These are phyloP conservation scores for Schwanniomyces sp. DNA, from an alignment of 805 yeast genomes.

Conservation along the genomic window DNA sequence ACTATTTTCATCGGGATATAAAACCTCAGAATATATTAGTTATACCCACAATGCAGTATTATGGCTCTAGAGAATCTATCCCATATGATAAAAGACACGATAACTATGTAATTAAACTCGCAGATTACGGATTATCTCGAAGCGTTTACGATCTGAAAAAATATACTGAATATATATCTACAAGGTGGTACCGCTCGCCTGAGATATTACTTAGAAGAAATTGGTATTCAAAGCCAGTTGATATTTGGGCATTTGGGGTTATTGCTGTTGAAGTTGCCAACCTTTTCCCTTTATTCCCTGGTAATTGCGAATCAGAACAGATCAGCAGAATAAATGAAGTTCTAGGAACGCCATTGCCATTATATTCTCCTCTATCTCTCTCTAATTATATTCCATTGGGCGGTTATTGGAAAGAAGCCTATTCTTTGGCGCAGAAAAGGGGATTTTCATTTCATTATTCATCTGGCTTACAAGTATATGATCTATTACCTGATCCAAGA, in stretches of 20 bases:
- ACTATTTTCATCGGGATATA: slow-evolving; percentile 82
- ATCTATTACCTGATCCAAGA: slow-evolving; percentile 47
- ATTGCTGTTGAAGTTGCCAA: slow-evolving; percentile 74
- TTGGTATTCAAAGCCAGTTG: slow-evolving; percentile 66
- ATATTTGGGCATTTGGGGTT: slow-evolving; percentile 85
- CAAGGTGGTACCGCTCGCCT: slow-evolving; percentile 86
- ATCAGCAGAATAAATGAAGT: slow-evolving; percentile 62
- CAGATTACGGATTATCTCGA: slow-evolving; percentile 80
- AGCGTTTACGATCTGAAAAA: slow-evolving; percentile 51
- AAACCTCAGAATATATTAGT: slow-evolving; percentile 92
- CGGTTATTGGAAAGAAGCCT: slow-evolving; percentile 73
- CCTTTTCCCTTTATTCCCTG: slow-evolving; percentile 81
- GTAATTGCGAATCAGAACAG: slow-evolving; percentile 77
- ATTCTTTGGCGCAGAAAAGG: slow-evolving; percentile 46
- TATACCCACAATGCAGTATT: slow-evolving; percentile 55
- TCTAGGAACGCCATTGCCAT: slow-evolving; percentile 68
- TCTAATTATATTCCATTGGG: slow-evolving; percentile 49
- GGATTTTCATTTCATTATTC: slow-evolving; percentile 58
- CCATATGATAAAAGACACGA: slow-evolving; percentile 42
- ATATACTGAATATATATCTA: slow-evolving; percentile 76
- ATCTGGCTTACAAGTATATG: slow-evolving; percentile 49
- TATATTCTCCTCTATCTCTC: slow-evolving; percentile 9
- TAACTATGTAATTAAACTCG: slow-evolving; percentile 65
- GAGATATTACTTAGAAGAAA: slow-evolving; percentile 69
- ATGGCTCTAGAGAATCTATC: slow-evolving; percentile 38